Evolutionary conservation across 192 early-diverging fungal species (phyloP).

Genomic region (Funneliformis mosseae): DNA sequence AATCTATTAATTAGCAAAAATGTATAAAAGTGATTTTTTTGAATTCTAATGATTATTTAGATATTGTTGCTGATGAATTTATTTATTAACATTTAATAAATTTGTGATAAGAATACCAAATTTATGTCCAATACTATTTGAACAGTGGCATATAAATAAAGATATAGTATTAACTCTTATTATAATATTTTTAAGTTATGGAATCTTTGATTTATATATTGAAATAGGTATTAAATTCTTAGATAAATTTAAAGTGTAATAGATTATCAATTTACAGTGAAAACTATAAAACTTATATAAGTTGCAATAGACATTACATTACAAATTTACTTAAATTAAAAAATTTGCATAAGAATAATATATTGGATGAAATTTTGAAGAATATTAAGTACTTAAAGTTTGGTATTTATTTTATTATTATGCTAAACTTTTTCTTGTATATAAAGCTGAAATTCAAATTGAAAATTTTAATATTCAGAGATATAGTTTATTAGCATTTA

Average conservation of each 20-base stretch:
- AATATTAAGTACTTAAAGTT: neutral
- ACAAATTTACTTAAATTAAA: neutral
- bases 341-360: neutral
- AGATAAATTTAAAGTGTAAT: slow-evolving; percentile 11
- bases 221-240: neutral
- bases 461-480: neutral
- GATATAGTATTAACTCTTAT: neutral
- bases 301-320: neutral
- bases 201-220: neutral
- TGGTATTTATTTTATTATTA: neutral
- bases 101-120: neutral
- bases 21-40: neutral
- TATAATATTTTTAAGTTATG: neutral
- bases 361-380: slow-evolving; percentile 14
- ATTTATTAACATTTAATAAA: neutral
- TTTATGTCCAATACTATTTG: neutral
- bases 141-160: neutral
- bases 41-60: neutral
- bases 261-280: neutral
- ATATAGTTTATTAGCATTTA: neutral
- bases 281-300: neutral
- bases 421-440: neutral
- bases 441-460: neutral
- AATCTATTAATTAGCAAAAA: neutral
- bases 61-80: neutral